Evolutionary conservation across 495 filamentous ascomycete genomes (phyloP), one percentile per base, ranked within the genome.

Genomic region (Aspergillus avenaceus): DNA sequence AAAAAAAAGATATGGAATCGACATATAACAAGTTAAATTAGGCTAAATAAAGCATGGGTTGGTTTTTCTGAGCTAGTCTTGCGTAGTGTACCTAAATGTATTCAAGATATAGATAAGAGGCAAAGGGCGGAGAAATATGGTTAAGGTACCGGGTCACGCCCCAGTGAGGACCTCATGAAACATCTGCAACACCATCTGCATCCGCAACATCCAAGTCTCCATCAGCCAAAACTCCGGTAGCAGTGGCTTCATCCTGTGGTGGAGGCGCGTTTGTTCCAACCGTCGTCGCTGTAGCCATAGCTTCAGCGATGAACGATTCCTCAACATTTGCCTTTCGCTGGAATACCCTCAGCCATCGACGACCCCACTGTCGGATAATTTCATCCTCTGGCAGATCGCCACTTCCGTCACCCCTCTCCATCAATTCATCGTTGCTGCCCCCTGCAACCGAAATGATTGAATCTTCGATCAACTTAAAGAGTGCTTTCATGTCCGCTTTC

Each of bases 291-390:
- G 60, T 49, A 16, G 58, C 54, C 57, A 78, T 55, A 28, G 68
- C 67, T 48, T 74, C 75, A 26, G 55, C 51, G 31, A 78, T 71
- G 53, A 72, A 78, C 1, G 82, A 72, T 70, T 96, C 91, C 69
- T 96, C 90, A 40, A 97, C 89, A 14, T 83, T 87, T 51, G 81
- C 79, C 69, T 90, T 87, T 18, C 93, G 72, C 50, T 84, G 74
- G 62, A 95, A 96, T 2, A 92, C 91, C 34, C 86, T 78, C 38
- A 90, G 69, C 93, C 93, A 98, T 14, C 88, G 75, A 62, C 81
- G 78, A 3, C 85, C 92, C 93, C 92, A 97, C 49, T 79, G 79
- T 52, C 82, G 79, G 38, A 96, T 76, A 49, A 91, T 73, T 47
- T 75, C 79, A 56, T 88, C 80, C 19, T 77, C 76, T 22, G 67